Conservation (phyloP, 1,139 yeast species). For the Suhomyces bokatorum region DNA sequence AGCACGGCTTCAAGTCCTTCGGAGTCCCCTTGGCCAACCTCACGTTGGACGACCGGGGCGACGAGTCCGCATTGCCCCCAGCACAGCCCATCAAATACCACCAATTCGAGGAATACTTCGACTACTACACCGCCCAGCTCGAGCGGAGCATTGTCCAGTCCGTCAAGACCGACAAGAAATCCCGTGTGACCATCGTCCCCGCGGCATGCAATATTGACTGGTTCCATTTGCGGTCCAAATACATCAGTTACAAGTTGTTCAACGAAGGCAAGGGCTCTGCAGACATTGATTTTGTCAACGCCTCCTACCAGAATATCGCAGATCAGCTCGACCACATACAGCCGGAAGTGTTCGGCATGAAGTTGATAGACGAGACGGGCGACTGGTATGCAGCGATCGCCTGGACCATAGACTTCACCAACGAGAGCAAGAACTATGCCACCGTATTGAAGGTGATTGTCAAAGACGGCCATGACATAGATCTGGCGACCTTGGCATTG, state of each 20-base stretch:
- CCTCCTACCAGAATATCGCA: constrained; percentile 28
- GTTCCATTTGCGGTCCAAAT: constrained; percentile 48
- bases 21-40: constrained; percentile 44
- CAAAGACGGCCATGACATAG: constrained; percentile 21
- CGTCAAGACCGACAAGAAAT: constrained; percentile 27
- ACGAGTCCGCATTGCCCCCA: constrained; percentile 8
- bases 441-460: constrained; percentile 34
- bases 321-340: constrained; percentile 23
- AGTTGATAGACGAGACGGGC: constrained; percentile 20
- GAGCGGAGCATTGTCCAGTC: constrained; percentile 18
- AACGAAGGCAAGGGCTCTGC: constrained; percentile 17
- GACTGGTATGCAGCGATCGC: constrained; percentile 32
- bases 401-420: constrained; percentile 45
- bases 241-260: constrained; percentile 32
- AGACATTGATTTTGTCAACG: constrained; percentile 25
- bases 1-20: constrained; percentile 56
- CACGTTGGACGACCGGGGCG: constrained; percentile 10
- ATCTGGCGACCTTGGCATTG: constrained; percentile 22
- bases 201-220: constrained; percentile 38
- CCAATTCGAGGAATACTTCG: constrained; percentile 31
- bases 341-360: constrained; percentile 37
- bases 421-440: constrained; percentile 21
- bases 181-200: constrained; percentile 34
- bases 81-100: constrained; percentile 30
- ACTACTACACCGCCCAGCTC: constrained; percentile 24